phyloP scores from a whole-genome alignment of 345 rosid species.

The Leavenworthia alabamica region DNA sequence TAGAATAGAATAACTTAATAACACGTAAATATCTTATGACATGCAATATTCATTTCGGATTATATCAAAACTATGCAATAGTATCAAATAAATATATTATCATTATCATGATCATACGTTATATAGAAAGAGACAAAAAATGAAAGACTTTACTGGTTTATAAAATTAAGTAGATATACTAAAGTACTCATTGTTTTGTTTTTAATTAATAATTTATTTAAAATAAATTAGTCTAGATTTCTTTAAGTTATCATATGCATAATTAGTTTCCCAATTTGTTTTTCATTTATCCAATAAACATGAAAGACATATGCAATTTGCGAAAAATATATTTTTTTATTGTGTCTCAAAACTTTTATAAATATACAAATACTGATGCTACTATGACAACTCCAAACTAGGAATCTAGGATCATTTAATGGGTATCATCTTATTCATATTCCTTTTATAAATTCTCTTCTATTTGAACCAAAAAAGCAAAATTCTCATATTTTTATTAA shows the following conservation, averaged over 20 bases:
- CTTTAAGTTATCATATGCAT: too few species aligned
- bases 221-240: background rate
- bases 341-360: background rate
- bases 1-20: conserved; percentile 4
- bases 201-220: background rate
- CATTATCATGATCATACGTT: background rate
- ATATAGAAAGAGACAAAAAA: background rate
- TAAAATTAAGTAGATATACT: background rate
- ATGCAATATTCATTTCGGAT: conserved; percentile 25
- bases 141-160: background rate
- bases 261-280: background rate
- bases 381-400: conserved; percentile 8
- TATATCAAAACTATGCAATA: background rate
- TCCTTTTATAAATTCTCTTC: conserved; percentile 11
- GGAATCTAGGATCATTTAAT: conserved; percentile 20
- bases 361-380: background rate
- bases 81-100: background rate
- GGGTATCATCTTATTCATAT: conserved; percentile 4
- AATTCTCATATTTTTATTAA: background rate
- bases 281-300: background rate
- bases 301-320: background rate
- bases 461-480: background rate
- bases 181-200: background rate
- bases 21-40: conserved; percentile 26
- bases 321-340: background rate